phyloP scores from a whole-genome alignment of 2,329 filamentous ascomycete genomes.

The Cladosporium sp. region DNA sequence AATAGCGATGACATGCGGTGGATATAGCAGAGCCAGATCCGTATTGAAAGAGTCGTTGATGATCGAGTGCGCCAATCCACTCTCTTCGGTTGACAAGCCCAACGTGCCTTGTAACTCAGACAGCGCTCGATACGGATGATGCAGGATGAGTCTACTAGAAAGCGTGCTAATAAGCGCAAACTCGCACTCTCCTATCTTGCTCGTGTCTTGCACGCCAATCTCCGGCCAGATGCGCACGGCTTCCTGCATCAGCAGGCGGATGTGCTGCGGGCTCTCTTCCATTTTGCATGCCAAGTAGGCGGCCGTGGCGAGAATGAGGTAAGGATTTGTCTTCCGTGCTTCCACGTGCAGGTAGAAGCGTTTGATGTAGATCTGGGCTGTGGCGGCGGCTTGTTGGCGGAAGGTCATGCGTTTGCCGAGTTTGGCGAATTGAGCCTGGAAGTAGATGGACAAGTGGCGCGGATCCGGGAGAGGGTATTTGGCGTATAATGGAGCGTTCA shows the following conservation, averaged over 20 bases:
- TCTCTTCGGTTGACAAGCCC: constrained; percentile 71
- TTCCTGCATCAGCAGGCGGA: constrained; percentile 82
- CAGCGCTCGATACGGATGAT: constrained; percentile 84
- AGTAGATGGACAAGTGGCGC: constrained; percentile 82
- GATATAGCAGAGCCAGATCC: constrained; percentile 78
- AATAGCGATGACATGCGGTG: constrained; percentile 84
- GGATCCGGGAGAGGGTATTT: constrained; percentile 78
- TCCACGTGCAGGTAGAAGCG: constrained; percentile 90
- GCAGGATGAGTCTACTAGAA: constrained; percentile 81
- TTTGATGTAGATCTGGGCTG: constrained; percentile 90
- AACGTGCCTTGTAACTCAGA: constrained; percentile 67
- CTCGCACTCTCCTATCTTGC: constrained; percentile 87
- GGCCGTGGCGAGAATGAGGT: constrained; percentile 86
- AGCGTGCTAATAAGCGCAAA: constrained; percentile 90
- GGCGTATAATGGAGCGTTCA: constrained; percentile 66
- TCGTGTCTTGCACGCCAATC: constrained; percentile 69
- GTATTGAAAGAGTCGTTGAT: constrained; percentile 93
- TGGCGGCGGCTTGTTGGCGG: constrained; percentile 88
- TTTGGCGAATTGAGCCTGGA: constrained; percentile 79
- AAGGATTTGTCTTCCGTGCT: constrained; percentile 88
- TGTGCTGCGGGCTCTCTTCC: constrained; percentile 96
- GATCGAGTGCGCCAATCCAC: constrained; percentile 71
- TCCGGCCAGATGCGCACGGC: constrained; percentile 82
- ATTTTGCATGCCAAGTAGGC: constrained; percentile 96
- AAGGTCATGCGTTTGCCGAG: constrained; percentile 79